These are phyloP conservation scores for Byssoonygena ceratinophila DNA, from an alignment of 2,329 filamentous ascomycete species.

Conservation along the genomic window DNA sequence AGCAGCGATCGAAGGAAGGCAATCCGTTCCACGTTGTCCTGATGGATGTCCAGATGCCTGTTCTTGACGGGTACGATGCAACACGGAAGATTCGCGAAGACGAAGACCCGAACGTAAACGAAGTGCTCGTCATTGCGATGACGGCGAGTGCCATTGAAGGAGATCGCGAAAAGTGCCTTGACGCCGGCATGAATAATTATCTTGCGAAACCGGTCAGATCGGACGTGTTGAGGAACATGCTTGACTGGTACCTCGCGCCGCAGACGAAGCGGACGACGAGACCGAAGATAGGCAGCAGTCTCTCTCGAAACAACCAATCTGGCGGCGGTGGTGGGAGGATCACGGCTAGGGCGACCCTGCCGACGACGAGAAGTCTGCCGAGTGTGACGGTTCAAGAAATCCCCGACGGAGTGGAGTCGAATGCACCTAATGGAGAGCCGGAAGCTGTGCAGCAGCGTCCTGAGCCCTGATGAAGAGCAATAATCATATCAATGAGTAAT, in stretches of 20 bases:
- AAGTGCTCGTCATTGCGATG: constrained; percentile 92
- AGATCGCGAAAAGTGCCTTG: constrained; percentile 88
- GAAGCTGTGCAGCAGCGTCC: neutral
- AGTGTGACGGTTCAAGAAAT: neutral
- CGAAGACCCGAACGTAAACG: constrained; percentile 61
- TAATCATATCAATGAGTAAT: too few relatives aligned
- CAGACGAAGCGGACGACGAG: constrained; percentile 20
- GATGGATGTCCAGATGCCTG: constrained; percentile 96
- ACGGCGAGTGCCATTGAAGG: constrained; percentile 90
- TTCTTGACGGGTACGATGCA: constrained; percentile 84
- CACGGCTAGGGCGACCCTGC: neutral
- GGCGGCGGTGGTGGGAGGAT: neutral
- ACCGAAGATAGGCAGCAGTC: constrained; percentile 14
- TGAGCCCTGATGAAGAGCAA: neutral
- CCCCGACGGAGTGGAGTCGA: neutral
- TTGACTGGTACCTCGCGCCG: constrained; percentile 56
- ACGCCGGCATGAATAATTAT: constrained; percentile 95
- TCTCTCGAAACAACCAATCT: neutral
- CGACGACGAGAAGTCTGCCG: neutral
- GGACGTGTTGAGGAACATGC: constrained; percentile 72
- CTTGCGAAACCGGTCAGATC: constrained; percentile 89
- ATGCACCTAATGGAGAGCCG: neutral
- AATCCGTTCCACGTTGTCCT: constrained; percentile 78
- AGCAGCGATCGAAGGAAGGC: constrained; percentile 57
- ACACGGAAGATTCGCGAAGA: constrained; percentile 74